Evolutionary conservation across 2,329 filamentous ascomycete genomes (phyloP).

Genomic region (Colletotrichum sp.): DNA sequence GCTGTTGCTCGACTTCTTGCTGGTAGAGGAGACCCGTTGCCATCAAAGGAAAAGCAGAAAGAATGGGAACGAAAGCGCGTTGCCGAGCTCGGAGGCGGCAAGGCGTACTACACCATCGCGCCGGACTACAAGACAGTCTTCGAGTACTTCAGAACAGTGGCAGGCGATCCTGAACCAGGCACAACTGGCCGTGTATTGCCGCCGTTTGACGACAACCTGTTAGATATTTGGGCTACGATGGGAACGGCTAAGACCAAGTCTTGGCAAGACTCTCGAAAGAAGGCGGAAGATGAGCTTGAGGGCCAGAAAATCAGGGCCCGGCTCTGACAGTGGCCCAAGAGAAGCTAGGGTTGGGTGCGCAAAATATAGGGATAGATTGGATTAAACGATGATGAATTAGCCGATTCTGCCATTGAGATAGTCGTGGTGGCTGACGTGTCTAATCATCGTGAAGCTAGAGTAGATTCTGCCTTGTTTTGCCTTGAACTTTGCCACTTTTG

Average conservation of each 20-base stretch:
- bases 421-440: too few relatives aligned
- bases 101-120: constrained; percentile 36
- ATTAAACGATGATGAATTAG: neutral
- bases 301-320: neutral
- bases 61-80: constrained; percentile 36
- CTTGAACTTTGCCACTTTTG: neutral
- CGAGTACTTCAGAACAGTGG: constrained; percentile 41
- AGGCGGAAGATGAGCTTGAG: constrained; percentile 28
- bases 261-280: constrained; percentile 31
- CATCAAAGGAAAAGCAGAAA: constrained; percentile 30
- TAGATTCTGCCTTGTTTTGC: neutral
- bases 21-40: constrained; percentile 31
- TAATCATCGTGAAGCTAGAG: neutral
- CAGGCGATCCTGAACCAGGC: constrained; percentile 43
- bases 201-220: constrained; percentile 45
- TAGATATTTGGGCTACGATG: constrained; percentile 35
- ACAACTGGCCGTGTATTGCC: constrained; percentile 44
- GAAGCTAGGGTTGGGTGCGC: neutral
- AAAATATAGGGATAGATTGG: neutral
- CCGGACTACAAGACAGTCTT: constrained; percentile 44
- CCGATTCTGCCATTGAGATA: too few relatives aligned
- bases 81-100: constrained; percentile 32
- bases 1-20: constrained; percentile 39
- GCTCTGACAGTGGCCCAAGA: neutral
- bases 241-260: constrained; percentile 30